phyloP scores from a whole-genome alignment of 371 early-diverging fungal species.

The Syncephalastrum racemosum region DNA sequence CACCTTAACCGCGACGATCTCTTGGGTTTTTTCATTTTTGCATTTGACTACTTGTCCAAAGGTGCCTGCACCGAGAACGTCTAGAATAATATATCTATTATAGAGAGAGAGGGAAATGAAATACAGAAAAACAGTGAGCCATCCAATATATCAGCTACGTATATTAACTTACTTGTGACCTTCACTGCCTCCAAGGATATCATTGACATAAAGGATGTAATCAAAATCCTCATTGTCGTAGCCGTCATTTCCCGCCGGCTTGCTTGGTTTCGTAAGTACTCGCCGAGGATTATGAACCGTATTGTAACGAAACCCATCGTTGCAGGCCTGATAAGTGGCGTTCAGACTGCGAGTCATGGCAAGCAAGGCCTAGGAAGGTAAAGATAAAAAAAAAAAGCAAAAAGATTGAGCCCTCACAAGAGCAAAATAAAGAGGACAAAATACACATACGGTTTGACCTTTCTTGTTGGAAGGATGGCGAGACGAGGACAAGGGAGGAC shows the following conservation, averaged over 20 bases:
- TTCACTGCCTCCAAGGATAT: constrained; percentile 69
- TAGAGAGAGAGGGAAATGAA: neutral
- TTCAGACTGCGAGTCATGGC: constrained; percentile 24
- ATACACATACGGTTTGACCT: neutral
- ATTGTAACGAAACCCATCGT: constrained; percentile 75
- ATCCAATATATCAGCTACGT: neutral
- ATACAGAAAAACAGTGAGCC: neutral
- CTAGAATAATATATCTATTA: constrained; percentile 85
- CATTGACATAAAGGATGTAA: constrained; percentile 93
- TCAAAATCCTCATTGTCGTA: constrained; percentile 91
- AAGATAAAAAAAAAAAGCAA: neutral
- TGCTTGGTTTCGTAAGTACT: constrained; percentile 89
- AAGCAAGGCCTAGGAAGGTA: constrained; percentile 14
- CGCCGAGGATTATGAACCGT: constrained; percentile 80
- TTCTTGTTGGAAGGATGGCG: neutral
- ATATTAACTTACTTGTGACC: constrained; percentile 68
- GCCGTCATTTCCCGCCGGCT: constrained; percentile 84
- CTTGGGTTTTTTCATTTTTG: constrained; percentile 80
- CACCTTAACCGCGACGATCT: constrained; percentile 91
- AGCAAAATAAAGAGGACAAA: too few relatives aligned
- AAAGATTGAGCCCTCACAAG: neutral
- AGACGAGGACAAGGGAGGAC: neutral
- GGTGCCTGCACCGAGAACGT: constrained; percentile 94
- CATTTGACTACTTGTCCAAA: constrained; percentile 98
- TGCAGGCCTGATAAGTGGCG: constrained; percentile 34